Percentiles rank a stretch among this genome's conserved stretches.
These are phyloP conservation scores for Globisporangium parvum DNA, from an alignment of 352 stramenopile genomes.

Conservation along the genomic window DNA sequence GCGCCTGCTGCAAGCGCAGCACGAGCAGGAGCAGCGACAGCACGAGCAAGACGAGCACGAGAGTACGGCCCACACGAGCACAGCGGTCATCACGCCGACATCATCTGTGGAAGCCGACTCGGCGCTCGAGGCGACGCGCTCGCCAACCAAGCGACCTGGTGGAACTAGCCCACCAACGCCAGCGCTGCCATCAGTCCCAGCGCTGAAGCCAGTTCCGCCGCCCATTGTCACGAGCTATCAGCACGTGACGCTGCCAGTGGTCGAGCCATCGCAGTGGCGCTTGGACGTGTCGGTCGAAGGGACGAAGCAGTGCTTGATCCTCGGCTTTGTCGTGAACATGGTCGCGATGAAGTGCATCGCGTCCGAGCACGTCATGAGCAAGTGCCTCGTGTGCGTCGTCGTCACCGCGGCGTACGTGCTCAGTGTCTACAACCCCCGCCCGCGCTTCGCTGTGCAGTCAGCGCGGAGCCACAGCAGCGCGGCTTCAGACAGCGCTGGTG, in stretches of 20 bases:
- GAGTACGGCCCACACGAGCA: background rate
- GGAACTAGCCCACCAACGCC: background rate
- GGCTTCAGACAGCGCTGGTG: background rate
- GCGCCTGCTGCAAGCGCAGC: slow-evolving; percentile 48
- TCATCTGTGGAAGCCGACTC: background rate
- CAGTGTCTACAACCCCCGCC: slow-evolving; percentile 46
- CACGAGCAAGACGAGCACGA: background rate
- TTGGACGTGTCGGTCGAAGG: slow-evolving; percentile 54
- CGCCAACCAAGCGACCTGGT: background rate
- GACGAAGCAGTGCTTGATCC: slow-evolving; percentile 66
- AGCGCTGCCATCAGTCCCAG: background rate
- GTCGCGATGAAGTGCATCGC: slow-evolving; percentile 57
- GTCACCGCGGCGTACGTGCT: slow-evolving; percentile 42
- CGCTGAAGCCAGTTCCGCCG: slow-evolving; percentile 19
- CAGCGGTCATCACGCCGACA: slow-evolving; percentile 12
- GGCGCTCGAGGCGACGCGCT: background rate
- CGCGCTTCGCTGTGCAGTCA: slow-evolving; percentile 1
- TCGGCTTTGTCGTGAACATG: slow-evolving; percentile 75
- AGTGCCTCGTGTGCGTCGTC: slow-evolving; percentile 48
- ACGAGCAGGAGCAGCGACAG: slow-evolving; percentile 27
- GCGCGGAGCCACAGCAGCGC: background rate
- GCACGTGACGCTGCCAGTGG: background rate
- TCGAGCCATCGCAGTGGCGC: slow-evolving; percentile 30
- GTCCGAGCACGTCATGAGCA: slow-evolving; percentile 61
- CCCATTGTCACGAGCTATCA: slow-evolving; percentile 15